Percentiles rank a stretch among this genome's conserved stretches.
Conservation (phyloP, 345 rosid genomes). For the Lenwebbia sp. region DNA sequence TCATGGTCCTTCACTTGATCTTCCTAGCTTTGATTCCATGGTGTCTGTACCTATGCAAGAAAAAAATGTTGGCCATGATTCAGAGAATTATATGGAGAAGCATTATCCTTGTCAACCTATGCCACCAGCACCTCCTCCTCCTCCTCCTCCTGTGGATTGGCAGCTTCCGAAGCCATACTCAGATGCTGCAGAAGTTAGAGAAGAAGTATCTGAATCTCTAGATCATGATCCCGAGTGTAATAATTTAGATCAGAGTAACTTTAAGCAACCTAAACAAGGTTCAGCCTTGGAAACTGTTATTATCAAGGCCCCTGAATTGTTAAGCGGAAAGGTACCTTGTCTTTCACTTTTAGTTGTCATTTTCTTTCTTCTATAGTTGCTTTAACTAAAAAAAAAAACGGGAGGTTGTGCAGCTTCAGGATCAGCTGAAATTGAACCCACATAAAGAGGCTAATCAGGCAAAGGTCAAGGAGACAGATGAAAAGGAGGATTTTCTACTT, state of each 20-base stretch:
- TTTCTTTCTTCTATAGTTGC: neutral
- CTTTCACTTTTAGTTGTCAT: neutral
- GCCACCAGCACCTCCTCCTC: constrained; percentile 65
- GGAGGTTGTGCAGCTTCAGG: constrained; percentile 21
- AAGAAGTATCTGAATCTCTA: constrained; percentile 15
- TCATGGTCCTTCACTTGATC: constrained; percentile 23
- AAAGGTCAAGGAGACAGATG: constrained; percentile 31
- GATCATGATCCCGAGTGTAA: constrained; percentile 23
- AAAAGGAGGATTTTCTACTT: constrained; percentile 65
- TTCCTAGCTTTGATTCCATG: constrained; percentile 44
- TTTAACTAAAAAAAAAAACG: neutral
- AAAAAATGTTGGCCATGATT: constrained; percentile 5
- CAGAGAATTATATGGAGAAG: constrained; percentile 5
- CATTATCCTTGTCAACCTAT: constrained; percentile 20
- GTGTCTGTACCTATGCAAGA: constrained; percentile 17
- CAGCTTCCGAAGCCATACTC: constrained; percentile 27
- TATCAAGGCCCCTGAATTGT: neutral
- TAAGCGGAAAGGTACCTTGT: neutral
- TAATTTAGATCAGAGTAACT: constrained; percentile 11
- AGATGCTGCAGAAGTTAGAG: constrained; percentile 21
- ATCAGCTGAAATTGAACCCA: constrained; percentile 28
- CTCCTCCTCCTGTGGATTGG: constrained; percentile 80
- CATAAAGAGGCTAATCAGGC: constrained; percentile 28
- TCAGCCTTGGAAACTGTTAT: constrained; percentile 19
- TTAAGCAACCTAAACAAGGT: constrained; percentile 21